phyloP scores from a whole-genome alignment of 495 filamentous ascomycete genomes.

The Staphylotrichum longicolle region DNA sequence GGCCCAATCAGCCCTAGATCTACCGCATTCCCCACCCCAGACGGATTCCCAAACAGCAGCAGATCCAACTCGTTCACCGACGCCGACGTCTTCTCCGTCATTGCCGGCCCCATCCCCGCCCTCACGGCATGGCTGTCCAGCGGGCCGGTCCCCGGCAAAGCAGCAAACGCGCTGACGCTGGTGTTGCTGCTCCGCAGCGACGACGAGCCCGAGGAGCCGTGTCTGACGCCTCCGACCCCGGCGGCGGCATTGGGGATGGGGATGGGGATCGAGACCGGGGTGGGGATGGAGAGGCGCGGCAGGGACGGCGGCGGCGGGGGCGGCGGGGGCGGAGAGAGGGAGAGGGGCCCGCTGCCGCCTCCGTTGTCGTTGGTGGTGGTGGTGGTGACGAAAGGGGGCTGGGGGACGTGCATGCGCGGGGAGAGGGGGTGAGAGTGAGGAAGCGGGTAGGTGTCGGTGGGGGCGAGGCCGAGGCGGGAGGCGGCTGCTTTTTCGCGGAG shows the following conservation, averaged over 20 bases:
- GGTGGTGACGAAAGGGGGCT: neutral
- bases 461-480: slow-evolving; percentile 34
- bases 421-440: neutral
- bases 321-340: neutral
- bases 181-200: neutral
- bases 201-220: neutral
- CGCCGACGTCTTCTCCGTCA: neutral
- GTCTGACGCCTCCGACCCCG: neutral
- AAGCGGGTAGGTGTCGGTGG: slow-evolving; percentile 16
- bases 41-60: slow-evolving; percentile 15
- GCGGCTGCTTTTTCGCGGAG: slow-evolving; percentile 47
- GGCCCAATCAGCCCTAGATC: neutral
- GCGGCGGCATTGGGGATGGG: slow-evolving; percentile 5
- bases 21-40: neutral
- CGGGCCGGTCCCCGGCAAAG: no score
- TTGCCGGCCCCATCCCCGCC: no score
- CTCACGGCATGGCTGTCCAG: no score
- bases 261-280: neutral
- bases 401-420: no score
- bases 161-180: neutral
- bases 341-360: neutral
- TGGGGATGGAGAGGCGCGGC: neutral
- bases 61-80: slow-evolving; percentile 15
- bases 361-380: neutral
- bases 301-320: neutral